A percentile compares a stretch with the other conserved stretches of the same genome.
phyloP scores from a whole-genome alignment of 176 grass and related monocot species.

The Typha latifolia region DNA sequence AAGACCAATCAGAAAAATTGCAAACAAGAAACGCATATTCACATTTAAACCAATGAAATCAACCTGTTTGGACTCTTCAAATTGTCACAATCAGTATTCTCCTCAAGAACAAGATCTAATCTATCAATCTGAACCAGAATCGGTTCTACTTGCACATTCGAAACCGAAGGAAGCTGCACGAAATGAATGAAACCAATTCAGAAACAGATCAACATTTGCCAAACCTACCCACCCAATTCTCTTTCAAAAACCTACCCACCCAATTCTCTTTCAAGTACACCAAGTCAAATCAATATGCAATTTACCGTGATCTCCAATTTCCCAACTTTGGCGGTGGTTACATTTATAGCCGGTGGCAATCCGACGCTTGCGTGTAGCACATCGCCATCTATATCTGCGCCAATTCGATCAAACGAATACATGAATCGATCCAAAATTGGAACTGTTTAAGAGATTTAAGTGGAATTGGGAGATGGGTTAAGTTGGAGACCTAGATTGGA shows the following conservation, averaged over 20 bases:
- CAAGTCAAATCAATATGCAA: not conserved
- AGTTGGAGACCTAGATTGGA: slow-evolving; percentile 59
- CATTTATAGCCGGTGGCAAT: slow-evolving; percentile 64
- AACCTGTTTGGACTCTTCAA: slow-evolving; percentile 59
- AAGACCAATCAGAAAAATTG: slow-evolving; percentile 17
- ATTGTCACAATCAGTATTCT: slow-evolving; percentile 73
- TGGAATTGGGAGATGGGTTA: not conserved
- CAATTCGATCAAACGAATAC: slow-evolving; percentile 2
- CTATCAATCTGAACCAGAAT: slow-evolving; percentile 85
- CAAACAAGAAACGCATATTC: not conserved
- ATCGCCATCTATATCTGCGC: slow-evolving; percentile 92
- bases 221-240: slow-evolving; percentile 1
- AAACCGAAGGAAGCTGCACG: slow-evolving; percentile 77
- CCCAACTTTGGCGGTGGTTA: slow-evolving; percentile 69
- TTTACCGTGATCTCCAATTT: slow-evolving; percentile 97
- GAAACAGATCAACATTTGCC: not conserved
- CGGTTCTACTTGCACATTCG: slow-evolving; percentile 96
- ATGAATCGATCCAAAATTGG: not conserved
- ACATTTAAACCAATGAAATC: slow-evolving; percentile 6
- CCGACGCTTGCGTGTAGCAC: slow-evolving; percentile 84
- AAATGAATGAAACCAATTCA: slow-evolving; percentile 13
- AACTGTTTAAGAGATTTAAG: not conserved
- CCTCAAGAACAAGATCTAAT: slow-evolving; percentile 86
- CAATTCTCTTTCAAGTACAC: slow-evolving; percentile 2
- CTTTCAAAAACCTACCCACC: not conserved